Evolutionary conservation across 768 basidiomycete genomes (phyloP).

Genomic region (Steccherinum ochraceum): DNA sequence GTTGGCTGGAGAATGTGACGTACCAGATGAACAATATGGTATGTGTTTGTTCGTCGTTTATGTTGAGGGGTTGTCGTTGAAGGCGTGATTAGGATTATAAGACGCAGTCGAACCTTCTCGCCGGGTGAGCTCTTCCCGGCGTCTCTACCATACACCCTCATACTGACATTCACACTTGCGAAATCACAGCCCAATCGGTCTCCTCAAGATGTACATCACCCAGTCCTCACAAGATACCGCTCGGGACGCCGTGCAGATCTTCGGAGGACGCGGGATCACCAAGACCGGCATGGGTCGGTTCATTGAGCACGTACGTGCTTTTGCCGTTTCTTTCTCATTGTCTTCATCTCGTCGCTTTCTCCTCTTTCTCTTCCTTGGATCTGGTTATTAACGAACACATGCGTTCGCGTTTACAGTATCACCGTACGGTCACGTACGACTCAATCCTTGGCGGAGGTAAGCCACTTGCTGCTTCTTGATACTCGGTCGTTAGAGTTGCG

Average conservation of each 20-base stretch:
- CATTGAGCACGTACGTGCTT: conserved; percentile 56
- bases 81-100: too few relatives aligned
- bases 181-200: conserved; percentile 55
- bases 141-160: neutral
- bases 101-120: neutral
- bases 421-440: conserved; percentile 36
- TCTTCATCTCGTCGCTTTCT: neutral
- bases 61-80: too few relatives aligned
- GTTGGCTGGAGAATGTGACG: conserved; percentile 81
- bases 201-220: conserved; percentile 77
- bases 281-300: conserved; percentile 72
- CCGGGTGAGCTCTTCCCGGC: neutral
- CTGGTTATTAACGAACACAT: conserved; percentile 3
- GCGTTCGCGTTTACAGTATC: conserved; percentile 29
- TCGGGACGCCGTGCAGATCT: conserved; percentile 81
- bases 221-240: conserved; percentile 75
- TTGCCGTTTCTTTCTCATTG: conserved; percentile 9
- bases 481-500: conserved; percentile 1
- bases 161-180: neutral
- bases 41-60: too few relatives aligned
- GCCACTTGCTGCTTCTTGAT: conserved; percentile 4
- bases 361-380: too few relatives aligned
- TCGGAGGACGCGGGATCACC: conserved; percentile 83
- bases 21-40: conserved; percentile 87
- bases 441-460: conserved; percentile 34